Evolutionary conservation across 345 rosid species (phyloP), one percentile per base, ranked within the genome.

Genomic region (Psidium friedrichsthalianum): DNA sequence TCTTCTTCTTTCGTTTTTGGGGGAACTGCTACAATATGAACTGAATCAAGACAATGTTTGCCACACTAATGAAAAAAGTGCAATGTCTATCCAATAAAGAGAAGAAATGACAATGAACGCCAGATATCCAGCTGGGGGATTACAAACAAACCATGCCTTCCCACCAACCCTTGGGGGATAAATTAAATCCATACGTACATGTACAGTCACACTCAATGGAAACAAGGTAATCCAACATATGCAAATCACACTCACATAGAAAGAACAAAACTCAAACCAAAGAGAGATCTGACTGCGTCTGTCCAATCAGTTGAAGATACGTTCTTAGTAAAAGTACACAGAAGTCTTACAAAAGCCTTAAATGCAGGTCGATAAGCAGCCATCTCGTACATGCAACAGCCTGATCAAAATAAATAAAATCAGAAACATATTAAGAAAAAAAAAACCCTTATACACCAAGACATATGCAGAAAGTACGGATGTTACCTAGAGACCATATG

Each of bases 361-460:
- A 97, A 97, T 85, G 99, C 98, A 83, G 98, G 98, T 54, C 98
- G 98, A 89, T 90, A 91, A 82, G 99, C 99, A 90, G 98, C 98
- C 98, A 97, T 96, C 95, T 97, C 99, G 89, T 97, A 97, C 91
- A 97, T 88, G 82, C 98, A 97, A 91, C 99, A 97, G 29, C 99
- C 99, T 97, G 95, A 85, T 89, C 86, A 91, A 89, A 89, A 83
- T 12, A 74, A 86, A 84, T 42, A 83, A 51, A 83, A 84, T 93
- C 83, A 87, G 91, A 51, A 83, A 82, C 11, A 57, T 24, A 25
- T 80, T 21, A 27, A 64, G 27, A 53, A 49, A 83, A 27, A 32
- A 54, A 84, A 84, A 16, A 76, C 56, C 84, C 27, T 7, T 5
- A 86, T 29, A 85, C 56, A 22, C 36, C 84, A 55, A 22, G 53